Evolutionary conservation across 2,329 filamentous ascomycete species (phyloP).

Genomic region (Ramularia endophylla): DNA sequence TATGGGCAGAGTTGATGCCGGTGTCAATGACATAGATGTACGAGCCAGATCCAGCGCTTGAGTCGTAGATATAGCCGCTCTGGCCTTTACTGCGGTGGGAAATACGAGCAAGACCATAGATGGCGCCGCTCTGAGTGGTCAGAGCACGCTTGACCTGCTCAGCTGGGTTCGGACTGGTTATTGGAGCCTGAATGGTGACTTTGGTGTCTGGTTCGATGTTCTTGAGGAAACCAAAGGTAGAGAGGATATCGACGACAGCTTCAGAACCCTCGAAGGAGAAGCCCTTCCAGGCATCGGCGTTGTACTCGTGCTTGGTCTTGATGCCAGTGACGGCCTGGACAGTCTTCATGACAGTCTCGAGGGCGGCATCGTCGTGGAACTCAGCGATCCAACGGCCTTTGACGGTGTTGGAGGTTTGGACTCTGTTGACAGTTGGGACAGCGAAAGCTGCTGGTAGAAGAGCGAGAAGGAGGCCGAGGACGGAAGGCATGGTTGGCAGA

Average conservation of each 20-base stretch:
- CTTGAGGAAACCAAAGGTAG: constrained; percentile 26
- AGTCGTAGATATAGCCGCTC: constrained; percentile 21
- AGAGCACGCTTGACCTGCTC: constrained; percentile 8
- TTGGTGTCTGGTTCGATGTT: constrained; percentile 37
- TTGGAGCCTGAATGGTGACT: constrained; percentile 28
- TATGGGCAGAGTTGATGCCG: constrained; percentile 16
- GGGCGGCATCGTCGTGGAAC: constrained; percentile 9
- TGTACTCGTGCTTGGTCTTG: constrained; percentile 18
- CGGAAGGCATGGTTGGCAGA: background rate
- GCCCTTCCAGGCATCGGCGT: constrained; percentile 33
- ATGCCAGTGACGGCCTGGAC: constrained; percentile 15
- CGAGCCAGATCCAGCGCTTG: constrained; percentile 11
- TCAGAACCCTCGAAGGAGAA: constrained; percentile 34
- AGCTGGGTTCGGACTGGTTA: constrained; percentile 1
- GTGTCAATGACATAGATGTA: constrained; percentile 23
- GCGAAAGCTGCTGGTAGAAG: constrained; percentile 17
- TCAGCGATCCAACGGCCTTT: constrained; percentile 18
- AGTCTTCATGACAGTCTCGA: background rate
- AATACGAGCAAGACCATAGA: constrained; percentile 21
- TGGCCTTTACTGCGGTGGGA: constrained; percentile 16
- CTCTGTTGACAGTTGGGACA: constrained; percentile 15
- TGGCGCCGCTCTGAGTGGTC: constrained; percentile 14
- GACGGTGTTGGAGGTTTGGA: constrained; percentile 15
- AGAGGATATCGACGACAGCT: constrained; percentile 28
- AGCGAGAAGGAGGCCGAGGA: constrained; percentile 10